Conservation (phyloP, 768 basidiomycete species). For the Kondoa subrosea region DNA sequence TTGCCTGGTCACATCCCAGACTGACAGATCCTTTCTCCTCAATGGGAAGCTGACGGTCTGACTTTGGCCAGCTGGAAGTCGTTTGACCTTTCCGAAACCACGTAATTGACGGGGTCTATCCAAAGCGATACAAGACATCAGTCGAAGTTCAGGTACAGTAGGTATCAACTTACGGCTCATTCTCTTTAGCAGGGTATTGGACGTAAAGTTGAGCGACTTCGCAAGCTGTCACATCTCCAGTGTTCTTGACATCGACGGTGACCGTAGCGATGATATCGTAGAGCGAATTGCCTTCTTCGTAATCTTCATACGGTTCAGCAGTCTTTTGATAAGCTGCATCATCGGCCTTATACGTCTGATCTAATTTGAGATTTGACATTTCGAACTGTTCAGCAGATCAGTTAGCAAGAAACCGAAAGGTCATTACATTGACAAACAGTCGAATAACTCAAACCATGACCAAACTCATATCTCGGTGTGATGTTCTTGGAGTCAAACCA, state of each 20-base stretch:
- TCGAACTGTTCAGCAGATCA: too few species aligned
- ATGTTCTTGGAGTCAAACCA: slow-evolving; percentile 32
- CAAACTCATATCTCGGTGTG: slow-evolving; percentile 32
- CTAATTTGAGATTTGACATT: slow-evolving; percentile 21
- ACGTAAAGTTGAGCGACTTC: slow-evolving; percentile 34
- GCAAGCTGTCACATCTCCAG: slow-evolving; percentile 29
- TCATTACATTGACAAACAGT: slow-evolving; percentile 1
- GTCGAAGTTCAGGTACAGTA: too few species aligned
- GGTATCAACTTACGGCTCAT: too few species aligned
- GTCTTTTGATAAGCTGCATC: slow-evolving; percentile 30
- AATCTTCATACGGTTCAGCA: slow-evolving; percentile 30
- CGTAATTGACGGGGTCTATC: slow-evolving; percentile 25
- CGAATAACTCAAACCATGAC: slow-evolving; percentile 28
- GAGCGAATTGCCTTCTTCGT: slow-evolving; percentile 20
- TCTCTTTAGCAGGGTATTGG: slow-evolving; percentile 27
- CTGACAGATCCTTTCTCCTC: slow-evolving; percentile 16
- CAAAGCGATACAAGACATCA: background rate
- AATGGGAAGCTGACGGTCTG: slow-evolving; percentile 28
- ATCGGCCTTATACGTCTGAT: slow-evolving; percentile 22
- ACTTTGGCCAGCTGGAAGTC: slow-evolving; percentile 26
- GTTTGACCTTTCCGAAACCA: slow-evolving; percentile 30
- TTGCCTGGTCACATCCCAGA: slow-evolving; percentile 17
- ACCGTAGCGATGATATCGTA: slow-evolving; percentile 31
- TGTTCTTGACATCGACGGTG: slow-evolving; percentile 32
- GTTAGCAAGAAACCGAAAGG: background rate